phyloP scores from a whole-genome alignment of 1,139 yeast species.

The Hyphopichia wangnamkhiaoensis region DNA sequence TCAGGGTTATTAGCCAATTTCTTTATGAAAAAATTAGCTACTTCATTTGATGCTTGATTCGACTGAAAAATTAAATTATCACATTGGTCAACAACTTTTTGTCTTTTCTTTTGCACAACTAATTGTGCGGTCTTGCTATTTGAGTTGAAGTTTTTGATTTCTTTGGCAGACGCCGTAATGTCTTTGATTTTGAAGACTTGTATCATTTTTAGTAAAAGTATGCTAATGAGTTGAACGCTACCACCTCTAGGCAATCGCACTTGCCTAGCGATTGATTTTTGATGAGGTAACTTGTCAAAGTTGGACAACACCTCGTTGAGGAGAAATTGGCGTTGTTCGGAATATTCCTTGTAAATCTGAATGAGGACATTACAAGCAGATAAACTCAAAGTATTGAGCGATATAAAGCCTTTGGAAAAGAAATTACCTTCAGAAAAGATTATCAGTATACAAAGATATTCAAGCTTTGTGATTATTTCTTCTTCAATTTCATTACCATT shows the following conservation, averaged over 20 bases:
- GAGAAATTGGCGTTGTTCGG: conserved; percentile 59
- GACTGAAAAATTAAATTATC: conserved; percentile 9
- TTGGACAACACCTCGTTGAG: conserved; percentile 59
- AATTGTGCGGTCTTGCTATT: conserved; percentile 1
- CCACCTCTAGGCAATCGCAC: conserved; percentile 45
- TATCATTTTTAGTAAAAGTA: conserved; percentile 45
- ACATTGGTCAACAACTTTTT: conserved; percentile 7
- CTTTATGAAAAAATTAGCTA: conserved; percentile 40
- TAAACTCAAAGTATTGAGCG: conserved; percentile 30
- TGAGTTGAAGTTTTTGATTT: conserved; percentile 3
- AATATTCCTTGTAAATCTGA: conserved; percentile 44
- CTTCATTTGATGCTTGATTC: conserved; percentile 23
- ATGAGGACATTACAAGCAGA: conserved; percentile 39
- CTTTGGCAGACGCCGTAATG: conserved; percentile 4
- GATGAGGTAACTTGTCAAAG: conserved; percentile 48
- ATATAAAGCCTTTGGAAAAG: conserved; percentile 17
- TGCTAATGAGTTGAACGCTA: conserved; percentile 49
- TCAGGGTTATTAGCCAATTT: conserved; percentile 40
- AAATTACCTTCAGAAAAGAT: conserved; percentile 32
- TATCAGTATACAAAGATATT: conserved; percentile 43
- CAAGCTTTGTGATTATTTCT: conserved; percentile 48
- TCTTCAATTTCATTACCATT: conserved; percentile 39
- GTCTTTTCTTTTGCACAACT: conserved; percentile 9
- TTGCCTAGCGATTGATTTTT: conserved; percentile 44
- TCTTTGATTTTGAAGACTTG: conserved; percentile 34